Conservation (phyloP, 2,329 filamentous ascomycete genomes). For the Ophiocordyceps camponoti-floridani region DNA sequence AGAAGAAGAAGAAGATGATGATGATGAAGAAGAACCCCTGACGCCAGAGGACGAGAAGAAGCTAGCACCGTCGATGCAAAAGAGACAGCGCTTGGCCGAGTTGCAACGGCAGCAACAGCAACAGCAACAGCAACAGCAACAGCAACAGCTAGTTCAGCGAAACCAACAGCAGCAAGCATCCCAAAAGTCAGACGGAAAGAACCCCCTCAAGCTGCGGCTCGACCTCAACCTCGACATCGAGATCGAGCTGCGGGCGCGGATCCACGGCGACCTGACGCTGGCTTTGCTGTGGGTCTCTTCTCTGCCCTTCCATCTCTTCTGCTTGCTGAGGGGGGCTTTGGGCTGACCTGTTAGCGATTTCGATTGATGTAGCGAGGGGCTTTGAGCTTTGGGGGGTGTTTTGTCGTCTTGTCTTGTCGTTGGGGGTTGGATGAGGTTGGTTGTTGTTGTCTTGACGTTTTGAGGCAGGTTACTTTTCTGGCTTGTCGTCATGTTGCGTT, state of each 20-base stretch:
- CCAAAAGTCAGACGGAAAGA: slow-evolving; percentile 20
- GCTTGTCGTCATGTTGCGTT: too few species aligned
- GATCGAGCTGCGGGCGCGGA: slow-evolving; percentile 63
- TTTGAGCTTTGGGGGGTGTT: background rate
- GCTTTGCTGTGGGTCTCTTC: slow-evolving; percentile 41
- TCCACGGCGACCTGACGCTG: slow-evolving; percentile 59
- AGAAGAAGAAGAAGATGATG: slow-evolving; percentile 3
- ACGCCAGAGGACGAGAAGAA: slow-evolving; percentile 1
- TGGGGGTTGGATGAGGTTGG: too few species aligned
- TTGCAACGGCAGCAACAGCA: slow-evolving; percentile 6
- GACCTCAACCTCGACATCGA: slow-evolving; percentile 67
- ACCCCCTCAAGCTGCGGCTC: slow-evolving; percentile 46
- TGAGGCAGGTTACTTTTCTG: too few species aligned
- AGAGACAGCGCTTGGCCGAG: slow-evolving; percentile 1
- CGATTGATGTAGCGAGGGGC: slow-evolving; percentile 1
- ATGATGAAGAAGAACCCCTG: slow-evolving; percentile 4
- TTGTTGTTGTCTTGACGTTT: too few species aligned
- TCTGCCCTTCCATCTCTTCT: background rate
- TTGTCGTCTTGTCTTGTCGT: background rate
- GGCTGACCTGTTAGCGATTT: slow-evolving; percentile 1
- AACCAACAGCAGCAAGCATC: slow-evolving; percentile 6
- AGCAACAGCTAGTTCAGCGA: slow-evolving; percentile 7
- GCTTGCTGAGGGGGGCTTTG: background rate
- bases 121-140: slow-evolving; percentile 9
- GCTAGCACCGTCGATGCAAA: background rate